Percentiles rank a stretch among this genome's conserved stretches.
Evolutionary conservation across 2,329 filamentous ascomycete species (phyloP).

Genomic region (Fusarium sp.): DNA sequence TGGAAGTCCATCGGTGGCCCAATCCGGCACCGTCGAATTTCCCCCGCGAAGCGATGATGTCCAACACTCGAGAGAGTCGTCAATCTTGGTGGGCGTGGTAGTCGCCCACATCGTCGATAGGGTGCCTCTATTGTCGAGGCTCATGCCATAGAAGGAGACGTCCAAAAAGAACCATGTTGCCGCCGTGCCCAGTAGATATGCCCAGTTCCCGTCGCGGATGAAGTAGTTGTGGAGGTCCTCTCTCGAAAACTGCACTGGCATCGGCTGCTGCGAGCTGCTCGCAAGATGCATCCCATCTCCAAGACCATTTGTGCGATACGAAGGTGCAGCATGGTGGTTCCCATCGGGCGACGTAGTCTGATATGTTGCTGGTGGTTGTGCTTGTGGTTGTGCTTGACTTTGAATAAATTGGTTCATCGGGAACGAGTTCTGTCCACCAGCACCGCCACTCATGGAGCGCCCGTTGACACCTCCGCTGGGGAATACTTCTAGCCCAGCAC

Average conservation of each 20-base stretch:
- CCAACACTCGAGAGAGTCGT: constrained; percentile 56
- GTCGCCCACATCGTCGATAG: constrained; percentile 53
- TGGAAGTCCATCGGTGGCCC: constrained; percentile 53
- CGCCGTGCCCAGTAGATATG: constrained; percentile 53
- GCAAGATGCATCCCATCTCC: constrained; percentile 34
- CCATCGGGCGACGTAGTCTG: constrained; percentile 41
- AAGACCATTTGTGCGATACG: constrained; percentile 36
- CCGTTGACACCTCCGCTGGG: constrained; percentile 15
- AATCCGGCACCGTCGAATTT: constrained; percentile 54
- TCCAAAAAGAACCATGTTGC: constrained; percentile 64
- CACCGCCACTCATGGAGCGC: constrained; percentile 29
- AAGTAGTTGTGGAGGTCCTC: constrained; percentile 61
- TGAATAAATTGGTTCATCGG: constrained; percentile 34
- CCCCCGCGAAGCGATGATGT: constrained; percentile 55
- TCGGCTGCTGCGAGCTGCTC: constrained; percentile 47
- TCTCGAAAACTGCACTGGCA: constrained; percentile 59
- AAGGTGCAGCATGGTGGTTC: constrained; percentile 22
- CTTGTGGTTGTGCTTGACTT: constrained; percentile 8
- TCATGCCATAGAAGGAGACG: constrained; percentile 63
- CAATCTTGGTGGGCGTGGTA: constrained; percentile 44
- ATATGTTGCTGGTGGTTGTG: constrained; percentile 7
- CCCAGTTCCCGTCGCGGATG: constrained; percentile 52
- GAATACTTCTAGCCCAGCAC: constrained; percentile 26
- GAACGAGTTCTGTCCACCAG: constrained; percentile 22
- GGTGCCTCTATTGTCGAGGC: constrained; percentile 54